These are phyloP conservation scores for Penicillium turbatum DNA, from an alignment of 495 filamentous ascomycete species.

Conservation along the genomic window DNA sequence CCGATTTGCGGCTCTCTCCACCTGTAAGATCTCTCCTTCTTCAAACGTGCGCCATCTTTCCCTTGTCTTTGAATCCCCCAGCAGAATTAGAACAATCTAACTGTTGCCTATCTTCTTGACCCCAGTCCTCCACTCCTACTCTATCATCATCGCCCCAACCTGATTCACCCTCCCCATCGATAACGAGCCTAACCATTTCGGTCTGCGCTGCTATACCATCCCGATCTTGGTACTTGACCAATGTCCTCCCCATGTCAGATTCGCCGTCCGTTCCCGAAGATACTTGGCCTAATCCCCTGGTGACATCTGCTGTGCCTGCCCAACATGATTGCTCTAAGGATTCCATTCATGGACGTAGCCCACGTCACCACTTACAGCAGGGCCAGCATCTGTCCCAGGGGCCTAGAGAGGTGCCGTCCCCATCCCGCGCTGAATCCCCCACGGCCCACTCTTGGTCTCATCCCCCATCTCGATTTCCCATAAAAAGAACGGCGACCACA, in stretches of 20 bases:
- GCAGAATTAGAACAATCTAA: constrained; percentile 18
- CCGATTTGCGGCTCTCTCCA: constrained; percentile 19
- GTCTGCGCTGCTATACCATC: constrained; percentile 28
- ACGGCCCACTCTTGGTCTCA: constrained; percentile 37
- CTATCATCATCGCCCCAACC: constrained; percentile 13
- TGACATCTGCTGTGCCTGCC: constrained; percentile 47
- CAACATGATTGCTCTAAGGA: constrained; percentile 45
- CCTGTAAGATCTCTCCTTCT: constrained; percentile 36
- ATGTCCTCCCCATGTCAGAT: constrained; percentile 56
- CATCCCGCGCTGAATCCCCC: constrained; percentile 42
- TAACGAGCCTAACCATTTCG: constrained; percentile 5
- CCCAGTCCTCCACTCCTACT: neutral
- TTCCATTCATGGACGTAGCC: constrained; percentile 33
- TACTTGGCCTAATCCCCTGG: constrained; percentile 44
- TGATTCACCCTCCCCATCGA: constrained; percentile 12
- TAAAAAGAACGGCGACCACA: constrained; percentile 36
- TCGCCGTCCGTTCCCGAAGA: constrained; percentile 46
- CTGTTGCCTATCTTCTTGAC: constrained; percentile 11
- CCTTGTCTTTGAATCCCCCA: constrained; percentile 3
- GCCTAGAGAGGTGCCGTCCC: constrained; percentile 30
- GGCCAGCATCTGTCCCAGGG: constrained; percentile 34
- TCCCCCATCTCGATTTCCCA: constrained; percentile 26
- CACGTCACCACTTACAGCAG: constrained; percentile 40
- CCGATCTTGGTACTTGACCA: constrained; percentile 40
- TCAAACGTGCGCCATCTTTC: constrained; percentile 31